Conservation (phyloP, 257 asterid genomes). For the Misopates orontium region DNA sequence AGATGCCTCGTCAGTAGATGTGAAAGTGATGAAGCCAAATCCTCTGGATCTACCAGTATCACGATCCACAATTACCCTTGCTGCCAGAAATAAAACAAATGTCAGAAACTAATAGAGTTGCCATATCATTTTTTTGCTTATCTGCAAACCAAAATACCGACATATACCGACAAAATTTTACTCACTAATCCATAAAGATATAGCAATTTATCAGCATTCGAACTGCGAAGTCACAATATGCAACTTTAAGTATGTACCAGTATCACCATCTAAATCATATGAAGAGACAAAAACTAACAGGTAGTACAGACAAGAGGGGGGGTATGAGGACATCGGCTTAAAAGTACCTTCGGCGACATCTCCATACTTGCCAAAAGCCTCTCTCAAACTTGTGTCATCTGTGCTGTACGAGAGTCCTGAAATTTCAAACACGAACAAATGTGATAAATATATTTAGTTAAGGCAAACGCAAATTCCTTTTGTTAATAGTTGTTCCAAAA, state of each 20-base stretch:
- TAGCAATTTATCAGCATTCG: too few species aligned
- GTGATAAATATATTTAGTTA: too few species aligned
- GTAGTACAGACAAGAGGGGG: not conserved
- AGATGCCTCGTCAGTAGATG: slow-evolving; percentile 65
- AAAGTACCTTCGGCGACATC: slow-evolving; percentile 70
- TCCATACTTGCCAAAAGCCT: slow-evolving; percentile 71
- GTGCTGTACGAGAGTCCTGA: slow-evolving; percentile 73
- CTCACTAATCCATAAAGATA: not conserved
- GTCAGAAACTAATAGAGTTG: not conserved
- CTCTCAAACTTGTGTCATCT: slow-evolving; percentile 53
- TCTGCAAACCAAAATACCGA: not conserved
- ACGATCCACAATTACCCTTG: slow-evolving; percentile 68
- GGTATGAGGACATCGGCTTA: not conserved
- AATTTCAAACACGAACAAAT: not conserved
- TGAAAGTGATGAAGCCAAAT: slow-evolving; percentile 77
- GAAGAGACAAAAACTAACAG: not conserved
- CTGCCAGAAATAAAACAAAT: slow-evolving; percentile 41
- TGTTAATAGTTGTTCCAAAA: not conserved
- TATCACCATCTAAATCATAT: not conserved
- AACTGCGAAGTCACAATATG: not conserved
- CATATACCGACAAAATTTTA: not conserved
- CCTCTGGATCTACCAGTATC: slow-evolving; percentile 85
- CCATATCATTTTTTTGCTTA: not conserved
- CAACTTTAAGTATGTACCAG: too few species aligned
- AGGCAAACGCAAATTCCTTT: too few species aligned